Base-by-base conservation (phyloP, 805 yeast species). In the Monosporozyma siamensis region DNA sequence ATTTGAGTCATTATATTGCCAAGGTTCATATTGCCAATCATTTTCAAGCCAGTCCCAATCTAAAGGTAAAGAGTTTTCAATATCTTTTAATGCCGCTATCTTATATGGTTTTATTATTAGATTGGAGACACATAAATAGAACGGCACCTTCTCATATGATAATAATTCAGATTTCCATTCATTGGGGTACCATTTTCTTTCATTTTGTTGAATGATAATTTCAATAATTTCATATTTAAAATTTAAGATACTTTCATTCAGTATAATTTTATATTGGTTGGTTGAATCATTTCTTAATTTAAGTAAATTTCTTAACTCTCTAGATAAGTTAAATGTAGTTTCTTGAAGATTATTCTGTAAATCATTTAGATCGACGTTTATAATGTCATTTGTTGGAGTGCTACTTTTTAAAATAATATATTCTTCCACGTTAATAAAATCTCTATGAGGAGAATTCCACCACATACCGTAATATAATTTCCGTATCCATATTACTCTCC, bases 41-140 rank as follows among this genome's bases (percentile, higher is more conserved):
- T 52, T 49, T 37, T 61, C 63, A 14, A 61, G 43, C 61, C 59
- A 56, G 15, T 44, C 36, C 63, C 61, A 59, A 26, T 51, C 55
- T 18, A 56, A 47, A 23, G 53, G 48, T 44, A 51, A 44, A 0
- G 60, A 55, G n/a, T 55, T 45, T 20, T 36, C 34, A 20, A 39
- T 22, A 14, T 26, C 35, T 6, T 34, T 18, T 24, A 17, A 23
- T 3, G 35, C 17, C 10, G 40, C 7, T 12, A 15, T 17, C 14
- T 22, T 24, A 17, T 37, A 41, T 3, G 44, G 20, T n/a, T 37
- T 32, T 18, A 18, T 7, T 9, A 31, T 31, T 17, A 15, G 35
- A 9, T 8, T 18, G 11, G 35, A 31, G 3, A 31, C 18, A 10
- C 11, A 18, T 20, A 53, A 44, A n/a, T 50, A 46, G 32, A 41